A percentile compares a stretch with the other conserved stretches of the same genome.
These are phyloP conservation scores for Hymenoscyphus salicellus DNA, from an alignment of 2,329 filamentous ascomycete genomes.

Conservation along the genomic window DNA sequence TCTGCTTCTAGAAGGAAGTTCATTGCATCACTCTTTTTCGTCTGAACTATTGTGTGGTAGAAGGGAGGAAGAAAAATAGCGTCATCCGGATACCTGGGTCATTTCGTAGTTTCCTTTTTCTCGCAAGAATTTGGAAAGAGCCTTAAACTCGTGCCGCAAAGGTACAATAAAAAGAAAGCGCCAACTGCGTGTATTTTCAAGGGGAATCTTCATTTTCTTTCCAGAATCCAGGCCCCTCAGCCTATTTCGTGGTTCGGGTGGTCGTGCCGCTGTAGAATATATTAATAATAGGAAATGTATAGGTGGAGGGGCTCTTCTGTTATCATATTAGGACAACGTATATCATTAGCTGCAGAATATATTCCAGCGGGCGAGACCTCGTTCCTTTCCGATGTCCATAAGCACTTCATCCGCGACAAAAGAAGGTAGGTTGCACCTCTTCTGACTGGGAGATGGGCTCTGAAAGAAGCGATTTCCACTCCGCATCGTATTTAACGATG, in stretches of 20 bases:
- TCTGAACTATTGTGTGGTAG: background rate
- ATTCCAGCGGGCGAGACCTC: slow-evolving; percentile 40
- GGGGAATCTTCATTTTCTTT: too few relatives aligned
- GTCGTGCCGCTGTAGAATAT: slow-evolving; percentile 11
- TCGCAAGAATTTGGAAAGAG: too few relatives aligned
- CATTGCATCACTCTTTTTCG: background rate
- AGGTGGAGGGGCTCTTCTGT: slow-evolving; percentile 2
- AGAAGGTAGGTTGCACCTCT: background rate
- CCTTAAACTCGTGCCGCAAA: background rate
- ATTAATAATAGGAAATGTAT: slow-evolving; percentile 18
- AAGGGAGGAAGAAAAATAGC: background rate
- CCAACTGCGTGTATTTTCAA: background rate
- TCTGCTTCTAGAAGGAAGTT: slow-evolving; percentile 4
- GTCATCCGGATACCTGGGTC: background rate
- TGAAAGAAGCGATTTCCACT: background rate
- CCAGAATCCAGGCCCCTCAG: too few relatives aligned
- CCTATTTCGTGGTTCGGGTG: background rate
- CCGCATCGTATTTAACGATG: slow-evolving; percentile 1
- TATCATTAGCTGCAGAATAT: slow-evolving; percentile 14
- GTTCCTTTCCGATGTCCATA: slow-evolving; percentile 50
- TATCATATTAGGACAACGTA: slow-evolving; percentile 15
- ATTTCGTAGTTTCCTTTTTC: background rate
- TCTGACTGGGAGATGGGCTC: background rate
- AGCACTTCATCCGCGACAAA: slow-evolving; percentile 46
- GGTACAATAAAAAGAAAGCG: background rate